Conservation (phyloP, 768 basidiomycete species). For the Inosperma sp. region DNA sequence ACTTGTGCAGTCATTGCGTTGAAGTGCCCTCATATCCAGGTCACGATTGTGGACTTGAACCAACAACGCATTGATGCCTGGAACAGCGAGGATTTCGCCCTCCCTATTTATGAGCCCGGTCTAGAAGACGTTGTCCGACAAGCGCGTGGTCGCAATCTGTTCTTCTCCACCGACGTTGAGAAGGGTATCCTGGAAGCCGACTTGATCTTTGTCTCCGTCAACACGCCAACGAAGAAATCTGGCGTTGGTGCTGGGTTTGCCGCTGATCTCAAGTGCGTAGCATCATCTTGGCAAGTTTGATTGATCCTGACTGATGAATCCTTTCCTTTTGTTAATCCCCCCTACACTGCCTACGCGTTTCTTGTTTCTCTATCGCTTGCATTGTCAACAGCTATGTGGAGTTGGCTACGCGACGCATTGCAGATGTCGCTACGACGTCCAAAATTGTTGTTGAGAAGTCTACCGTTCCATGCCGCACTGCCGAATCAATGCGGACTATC, state of each 20-base stretch:
- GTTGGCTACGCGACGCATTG: constrained; percentile 93
- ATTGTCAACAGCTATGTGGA: constrained; percentile 83
- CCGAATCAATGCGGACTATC: constrained; percentile 99
- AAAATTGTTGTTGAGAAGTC: constrained; percentile 99
- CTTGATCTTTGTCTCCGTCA: constrained; percentile 97
- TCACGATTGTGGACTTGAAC: constrained; percentile 99
- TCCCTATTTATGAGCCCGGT: constrained; percentile 98
- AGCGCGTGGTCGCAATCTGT: constrained; percentile 90
- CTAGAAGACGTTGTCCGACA: constrained; percentile 85
- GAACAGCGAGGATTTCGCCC: constrained; percentile 79
- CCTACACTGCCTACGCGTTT: constrained; percentile 13
- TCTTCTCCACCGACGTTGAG: constrained; percentile 95
- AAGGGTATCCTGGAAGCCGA: constrained; percentile 91
- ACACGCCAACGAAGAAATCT: constrained; percentile 97
- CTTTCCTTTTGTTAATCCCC: constrained; percentile 5
- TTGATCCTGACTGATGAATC: constrained; percentile 13
- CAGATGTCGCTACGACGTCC: constrained; percentile 79
- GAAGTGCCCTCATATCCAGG: constrained; percentile 87
- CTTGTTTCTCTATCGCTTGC: constrained; percentile 5
- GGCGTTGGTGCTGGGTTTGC: constrained; percentile 98
- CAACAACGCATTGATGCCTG: constrained; percentile 91
- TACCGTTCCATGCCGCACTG: constrained; percentile 97
- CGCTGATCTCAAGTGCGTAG: constrained; percentile 91
- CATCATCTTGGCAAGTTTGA: constrained; percentile 13
- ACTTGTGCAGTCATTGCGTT: constrained; percentile 94